Evolutionary conservation across 2,329 filamentous ascomycete genomes (phyloP), one percentile per base, ranked within the genome.

Genomic region (Stachybotrys chartarum): DNA sequence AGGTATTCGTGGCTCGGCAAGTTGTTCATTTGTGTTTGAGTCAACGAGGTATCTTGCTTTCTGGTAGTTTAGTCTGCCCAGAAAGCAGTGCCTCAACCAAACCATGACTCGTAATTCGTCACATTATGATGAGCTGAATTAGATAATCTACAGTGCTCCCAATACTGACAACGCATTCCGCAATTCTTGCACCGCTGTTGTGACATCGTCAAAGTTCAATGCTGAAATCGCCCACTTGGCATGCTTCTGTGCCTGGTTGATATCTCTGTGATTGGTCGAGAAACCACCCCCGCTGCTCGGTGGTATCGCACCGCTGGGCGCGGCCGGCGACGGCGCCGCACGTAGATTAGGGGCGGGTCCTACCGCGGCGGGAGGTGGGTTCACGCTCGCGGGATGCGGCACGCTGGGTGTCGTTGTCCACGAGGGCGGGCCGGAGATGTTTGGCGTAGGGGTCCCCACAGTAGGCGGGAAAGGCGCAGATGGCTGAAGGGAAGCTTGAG

Each of bases 141-240:
- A 42, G 10, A 42, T 42, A 42, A 42, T 51, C 32, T 54, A 73
- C 52, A 66, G 65, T 12, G 84, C 87, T 2, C 90, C 90, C 51
- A 97, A 73, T 17, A 78, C 74, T 55, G 81, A 76, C 59, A 99
- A 73, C 3, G 94, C 94, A 57, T 83, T 84, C 53, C 83, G 83
- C 58, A 99, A 70, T 67, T 99, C 92, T 65, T 86, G 86, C 5
- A 97, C 86, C 0, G 94, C 94, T 0, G 94, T 99, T 1, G 86
- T 79, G 1, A 96, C 88, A 68, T 99, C 94, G 63, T 99, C 94
- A 71, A 99, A 99, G 64, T 97, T 96, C 51, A 99, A 75, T 0
- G 94, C 94, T 11, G 92, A 97, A 47, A 97, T 96, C 0, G 94
- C 94, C 90, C 91, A 99, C 65, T 91, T 91, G 2, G 93, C 92